phyloP scores from a whole-genome alignment of 495 filamentous ascomycete species.

The Penicillium manginii region DNA sequence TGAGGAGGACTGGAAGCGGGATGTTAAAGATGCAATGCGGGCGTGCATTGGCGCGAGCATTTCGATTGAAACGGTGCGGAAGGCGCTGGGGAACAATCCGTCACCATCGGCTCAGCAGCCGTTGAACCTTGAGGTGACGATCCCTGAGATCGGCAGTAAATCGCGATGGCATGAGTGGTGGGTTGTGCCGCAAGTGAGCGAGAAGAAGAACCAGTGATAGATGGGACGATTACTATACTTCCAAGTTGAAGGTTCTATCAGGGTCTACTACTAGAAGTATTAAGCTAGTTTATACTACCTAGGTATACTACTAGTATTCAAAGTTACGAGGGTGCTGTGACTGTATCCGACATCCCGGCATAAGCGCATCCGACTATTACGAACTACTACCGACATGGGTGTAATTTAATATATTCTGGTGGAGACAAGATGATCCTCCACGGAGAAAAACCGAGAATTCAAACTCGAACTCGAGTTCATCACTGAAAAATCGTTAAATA shows the following conservation, averaged over 20 bases:
- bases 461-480: too few relatives aligned
- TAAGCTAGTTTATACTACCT: too few relatives aligned
- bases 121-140: slow-evolving; percentile 51
- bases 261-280: neutral
- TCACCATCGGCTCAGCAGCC: neutral
- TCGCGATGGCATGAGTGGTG: slow-evolving; percentile 74
- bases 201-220: slow-evolving; percentile 16
- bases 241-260: too few relatives aligned
- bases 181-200: slow-evolving; percentile 68
- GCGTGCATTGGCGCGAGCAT: slow-evolving; percentile 70
- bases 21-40: slow-evolving; percentile 61
- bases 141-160: slow-evolving; percentile 57
- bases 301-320: too few relatives aligned
- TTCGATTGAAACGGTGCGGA: slow-evolving; percentile 60
- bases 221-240: too few relatives aligned
- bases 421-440: neutral
- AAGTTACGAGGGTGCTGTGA: too few relatives aligned
- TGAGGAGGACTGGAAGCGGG: slow-evolving; percentile 61
- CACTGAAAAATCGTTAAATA: too few relatives aligned
- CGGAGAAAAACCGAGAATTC: too few relatives aligned
- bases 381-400: too few relatives aligned
- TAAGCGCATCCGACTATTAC: too few relatives aligned
- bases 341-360: too few relatives aligned
- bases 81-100: slow-evolving; percentile 32
- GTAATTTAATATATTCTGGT: neutral